Evolutionary conservation across 192 early-diverging fungal genomes (phyloP), one percentile per base, ranked within the genome.

Genomic region (Lobulomyces angularis): DNA sequence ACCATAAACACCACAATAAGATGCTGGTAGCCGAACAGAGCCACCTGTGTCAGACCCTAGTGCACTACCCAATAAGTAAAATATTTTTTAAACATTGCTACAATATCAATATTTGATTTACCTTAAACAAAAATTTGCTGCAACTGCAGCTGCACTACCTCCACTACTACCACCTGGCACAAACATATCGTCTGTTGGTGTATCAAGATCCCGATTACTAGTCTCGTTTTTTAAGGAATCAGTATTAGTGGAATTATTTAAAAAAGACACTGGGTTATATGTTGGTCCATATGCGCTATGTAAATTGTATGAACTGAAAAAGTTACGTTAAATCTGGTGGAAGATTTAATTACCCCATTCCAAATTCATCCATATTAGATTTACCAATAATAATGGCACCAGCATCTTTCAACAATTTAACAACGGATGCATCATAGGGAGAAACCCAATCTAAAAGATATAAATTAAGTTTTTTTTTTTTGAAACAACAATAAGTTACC

Each of bases 351-450:
- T 70, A 77, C 60, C 92, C 92, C 89, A 96, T 96, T 11, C 86
- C 92, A 76, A 91, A 96, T 55, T 96, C 89, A 58, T 96, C 92
- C 84, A 93, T 82, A 54, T 93, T 91, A 11, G 80, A 66, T 42
- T 87, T 88, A 17, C 81, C 88, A 3, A 82, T 59, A n/a, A 82
- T 58, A 6, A 73, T 50, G 0, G 69, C 79, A 0, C 88, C 86
- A 1, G 74, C 64, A 0, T 65, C 44, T 18, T 63, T 50, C 8
- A 92, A 56, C 18, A 65, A 48, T 9, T 64, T 35, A 5, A 86
- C 78, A 3, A 69, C 80, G 1, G 86, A 88, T 2, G 89, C 81
- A 27, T 81, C 67, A 49, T 65, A 79, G 0, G 86, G 83, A 5
- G 84, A 73, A 2, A 31, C 27, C 42, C 77, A 84, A 37, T 70